These are phyloP conservation scores for Phialemoniopsis sp. DNA, from an alignment of 2,329 filamentous ascomycete genomes.

Conservation along the genomic window DNA sequence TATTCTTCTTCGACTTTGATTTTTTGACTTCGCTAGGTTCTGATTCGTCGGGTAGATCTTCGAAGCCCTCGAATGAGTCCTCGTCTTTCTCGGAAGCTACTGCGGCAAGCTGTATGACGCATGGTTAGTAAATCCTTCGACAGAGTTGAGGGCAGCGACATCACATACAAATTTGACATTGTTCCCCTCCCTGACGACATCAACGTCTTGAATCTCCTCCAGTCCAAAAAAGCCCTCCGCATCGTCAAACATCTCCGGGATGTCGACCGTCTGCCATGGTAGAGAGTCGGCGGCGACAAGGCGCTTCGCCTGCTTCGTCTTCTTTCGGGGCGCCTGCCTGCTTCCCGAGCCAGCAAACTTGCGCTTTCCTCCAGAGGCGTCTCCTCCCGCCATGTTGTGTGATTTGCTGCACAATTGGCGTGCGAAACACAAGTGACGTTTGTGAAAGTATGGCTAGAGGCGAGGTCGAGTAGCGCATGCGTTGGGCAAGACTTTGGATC, in stretches of 20 bases:
- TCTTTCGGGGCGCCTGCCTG: constrained; percentile 12
- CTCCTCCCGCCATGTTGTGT: neutral
- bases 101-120: constrained; percentile 19
- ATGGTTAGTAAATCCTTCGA: neutral
- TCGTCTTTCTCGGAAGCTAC: constrained; percentile 15
- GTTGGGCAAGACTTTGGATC: neutral
- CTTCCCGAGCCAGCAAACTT: constrained; percentile 12
- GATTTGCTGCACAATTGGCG: neutral
- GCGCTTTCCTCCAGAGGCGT: constrained; percentile 12
- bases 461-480: no score
- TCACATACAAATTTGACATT: constrained; percentile 51
- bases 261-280: constrained; percentile 53
- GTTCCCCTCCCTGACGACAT: constrained; percentile 67
- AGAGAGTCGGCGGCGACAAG: constrained; percentile 43
- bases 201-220: constrained; percentile 88
- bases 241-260: constrained; percentile 78
- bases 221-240: constrained; percentile 91
- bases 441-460: no score
- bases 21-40: constrained; percentile 8
- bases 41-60: constrained; percentile 14
- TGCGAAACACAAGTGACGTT: neutral
- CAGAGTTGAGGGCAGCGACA: neutral
- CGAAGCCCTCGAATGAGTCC: constrained; percentile 26
- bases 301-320: constrained; percentile 28
- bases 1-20: constrained; percentile 1